phyloP scores from a whole-genome alignment of 352 stramenopile genomes.

The Globisporangium echinulatum region DNA sequence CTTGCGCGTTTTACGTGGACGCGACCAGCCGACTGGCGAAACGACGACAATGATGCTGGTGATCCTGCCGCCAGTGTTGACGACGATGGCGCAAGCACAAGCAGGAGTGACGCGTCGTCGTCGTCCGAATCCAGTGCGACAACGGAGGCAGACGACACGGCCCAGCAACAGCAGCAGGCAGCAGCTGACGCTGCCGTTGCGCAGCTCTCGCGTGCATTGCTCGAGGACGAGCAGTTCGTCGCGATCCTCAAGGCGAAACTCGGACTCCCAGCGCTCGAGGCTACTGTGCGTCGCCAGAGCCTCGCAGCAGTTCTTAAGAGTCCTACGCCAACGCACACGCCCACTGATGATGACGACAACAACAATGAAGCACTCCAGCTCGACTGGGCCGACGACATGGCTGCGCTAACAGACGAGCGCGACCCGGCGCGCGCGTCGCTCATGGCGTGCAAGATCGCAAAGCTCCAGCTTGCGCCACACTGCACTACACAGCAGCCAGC shows the following conservation, averaged over 20 bases:
- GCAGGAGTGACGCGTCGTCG: conserved; percentile 5
- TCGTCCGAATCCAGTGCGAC: background rate
- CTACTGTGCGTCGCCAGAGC: background rate
- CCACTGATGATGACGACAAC: conserved; percentile 1
- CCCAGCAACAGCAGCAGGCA: conserved; percentile 12
- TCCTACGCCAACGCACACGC: too few relatives aligned
- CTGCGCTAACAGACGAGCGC: conserved; percentile 36
- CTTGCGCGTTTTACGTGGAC: conserved; percentile 44
- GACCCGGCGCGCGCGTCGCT: conserved; percentile 41
- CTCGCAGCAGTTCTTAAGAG: background rate
- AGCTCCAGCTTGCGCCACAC: conserved; percentile 37
- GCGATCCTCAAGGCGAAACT: conserved; percentile 49
- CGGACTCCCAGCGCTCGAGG: conserved; percentile 25
- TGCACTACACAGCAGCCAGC: conserved; percentile 7
- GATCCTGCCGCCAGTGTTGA: conserved; percentile 6
- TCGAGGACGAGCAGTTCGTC: conserved; percentile 62
- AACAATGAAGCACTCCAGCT: conserved; percentile 24
- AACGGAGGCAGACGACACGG: conserved; percentile 6
- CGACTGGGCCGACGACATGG: conserved; percentile 39
- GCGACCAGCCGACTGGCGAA: conserved; percentile 30
- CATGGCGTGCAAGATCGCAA: conserved; percentile 51
- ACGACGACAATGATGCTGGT: conserved; percentile 8
- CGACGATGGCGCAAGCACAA: conserved; percentile 9
- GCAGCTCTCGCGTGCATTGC: conserved; percentile 27
- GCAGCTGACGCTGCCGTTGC: conserved; percentile 23